Percentiles rank a stretch among this genome's conserved stretches.
Conservation (phyloP, 2,329 filamentous ascomycete species). For the Periconia sp. region DNA sequence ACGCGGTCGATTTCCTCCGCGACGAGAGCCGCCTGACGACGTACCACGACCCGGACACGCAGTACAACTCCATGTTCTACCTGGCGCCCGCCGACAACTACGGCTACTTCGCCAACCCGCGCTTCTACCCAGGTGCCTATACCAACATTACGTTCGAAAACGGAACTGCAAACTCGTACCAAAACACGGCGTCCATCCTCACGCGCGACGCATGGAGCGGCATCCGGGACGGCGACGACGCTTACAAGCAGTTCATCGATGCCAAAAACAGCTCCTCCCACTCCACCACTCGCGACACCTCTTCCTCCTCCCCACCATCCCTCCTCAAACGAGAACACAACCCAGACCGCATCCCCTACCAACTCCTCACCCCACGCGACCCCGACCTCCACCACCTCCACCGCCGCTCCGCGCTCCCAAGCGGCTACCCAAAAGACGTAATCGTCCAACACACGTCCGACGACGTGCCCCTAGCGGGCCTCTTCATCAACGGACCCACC, state of each 20-base stretch:
- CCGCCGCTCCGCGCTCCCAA: conserved; percentile 22
- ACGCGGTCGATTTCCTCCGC: conserved; percentile 38
- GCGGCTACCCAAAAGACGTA: conserved; percentile 40
- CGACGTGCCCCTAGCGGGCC: conserved; percentile 46
- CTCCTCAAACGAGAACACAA: background rate
- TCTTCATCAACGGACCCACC: conserved; percentile 47
- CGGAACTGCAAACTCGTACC: conserved; percentile 31
- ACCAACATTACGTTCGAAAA: conserved; percentile 40
- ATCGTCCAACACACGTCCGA: conserved; percentile 32
- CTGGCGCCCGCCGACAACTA: conserved; percentile 34
- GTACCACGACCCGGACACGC: conserved; percentile 46
- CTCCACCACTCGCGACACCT: no score
- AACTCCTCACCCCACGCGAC: conserved; percentile 33
- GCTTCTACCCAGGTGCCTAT: conserved; percentile 34
- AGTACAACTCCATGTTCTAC: conserved; percentile 45
- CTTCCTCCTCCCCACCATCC: no score
- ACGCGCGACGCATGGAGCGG: conserved; percentile 28
- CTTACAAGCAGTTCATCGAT: conserved; percentile 43
- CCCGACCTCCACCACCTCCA: conserved; percentile 27
- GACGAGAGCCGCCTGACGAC: conserved; percentile 29
- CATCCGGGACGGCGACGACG: conserved; percentile 39
- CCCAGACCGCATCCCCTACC: conserved; percentile 24
- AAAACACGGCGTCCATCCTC: conserved; percentile 32
- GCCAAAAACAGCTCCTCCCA: conserved; percentile 3
- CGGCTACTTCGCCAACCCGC: conserved; percentile 33